These are phyloP conservation scores for Phaseolus lunatus DNA, from an alignment of 306 rosid genomes.

Conservation along the genomic window DNA sequence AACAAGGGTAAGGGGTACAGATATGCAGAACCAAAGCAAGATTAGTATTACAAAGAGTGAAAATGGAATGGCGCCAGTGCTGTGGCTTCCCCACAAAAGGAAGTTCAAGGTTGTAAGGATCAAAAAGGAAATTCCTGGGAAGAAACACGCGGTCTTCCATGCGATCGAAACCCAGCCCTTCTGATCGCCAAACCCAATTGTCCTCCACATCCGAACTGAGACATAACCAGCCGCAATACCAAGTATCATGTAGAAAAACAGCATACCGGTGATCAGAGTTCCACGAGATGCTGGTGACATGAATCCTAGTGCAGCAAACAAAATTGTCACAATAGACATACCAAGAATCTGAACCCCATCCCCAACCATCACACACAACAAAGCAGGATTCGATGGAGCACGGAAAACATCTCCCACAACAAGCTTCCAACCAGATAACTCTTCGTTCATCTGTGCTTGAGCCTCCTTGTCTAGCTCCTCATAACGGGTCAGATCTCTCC, in stretches of 20 bases:
- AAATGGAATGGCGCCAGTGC: constrained; percentile 87
- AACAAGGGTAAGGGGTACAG: constrained; percentile 74
- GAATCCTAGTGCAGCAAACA: constrained; percentile 85
- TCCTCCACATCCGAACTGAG: constrained; percentile 80
- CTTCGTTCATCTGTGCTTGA: constrained; percentile 85
- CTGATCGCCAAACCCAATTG: constrained; percentile 66
- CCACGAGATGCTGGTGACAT: constrained; percentile 88
- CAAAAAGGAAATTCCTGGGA: constrained; percentile 79
- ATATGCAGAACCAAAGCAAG: constrained; percentile 82
- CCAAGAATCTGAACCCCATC: constrained; percentile 83
- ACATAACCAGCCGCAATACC: constrained; percentile 82
- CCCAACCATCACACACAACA: constrained; percentile 79
- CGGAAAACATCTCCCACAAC: constrained; percentile 88
- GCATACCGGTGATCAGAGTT: constrained; percentile 73
- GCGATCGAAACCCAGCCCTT: constrained; percentile 77
- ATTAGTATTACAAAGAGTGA: constrained; percentile 68
- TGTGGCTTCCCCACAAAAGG: constrained; percentile 82
- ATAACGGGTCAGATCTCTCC: constrained; percentile 77
- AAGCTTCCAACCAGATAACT: constrained; percentile 85
- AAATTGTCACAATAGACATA: constrained; percentile 79
- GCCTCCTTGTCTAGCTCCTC: constrained; percentile 90
- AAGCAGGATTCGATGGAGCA: constrained; percentile 63
- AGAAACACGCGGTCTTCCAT: constrained; percentile 80
- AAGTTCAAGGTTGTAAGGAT: constrained; percentile 78
- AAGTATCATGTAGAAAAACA: constrained; percentile 75